These are phyloP conservation scores for Trichoderma oligosporum DNA, from an alignment of 2,329 filamentous ascomycete genomes.

Conservation along the genomic window DNA sequence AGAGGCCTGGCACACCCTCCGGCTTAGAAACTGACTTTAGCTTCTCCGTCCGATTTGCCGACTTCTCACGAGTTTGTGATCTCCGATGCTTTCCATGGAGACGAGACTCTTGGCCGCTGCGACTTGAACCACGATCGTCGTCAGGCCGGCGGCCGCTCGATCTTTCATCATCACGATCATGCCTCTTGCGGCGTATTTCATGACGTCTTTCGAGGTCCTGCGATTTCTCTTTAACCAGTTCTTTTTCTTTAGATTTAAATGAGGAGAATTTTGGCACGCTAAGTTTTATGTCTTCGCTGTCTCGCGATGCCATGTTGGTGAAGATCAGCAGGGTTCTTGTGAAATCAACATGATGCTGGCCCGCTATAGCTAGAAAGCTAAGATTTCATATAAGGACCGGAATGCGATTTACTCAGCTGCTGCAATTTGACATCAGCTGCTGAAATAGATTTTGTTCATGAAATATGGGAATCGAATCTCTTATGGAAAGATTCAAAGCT, in stretches of 20 bases:
- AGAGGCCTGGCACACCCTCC: constrained; percentile 36
- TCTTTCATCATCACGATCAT: constrained; percentile 20
- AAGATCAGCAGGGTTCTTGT: neutral
- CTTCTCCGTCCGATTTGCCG: neutral
- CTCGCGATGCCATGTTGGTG: constrained; percentile 2
- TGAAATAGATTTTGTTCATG: neutral
- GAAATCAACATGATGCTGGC: neutral
- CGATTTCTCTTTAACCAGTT: constrained; percentile 34
- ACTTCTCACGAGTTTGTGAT: constrained; percentile 11
- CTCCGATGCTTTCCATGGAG: constrained; percentile 21
- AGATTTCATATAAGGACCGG: neutral
- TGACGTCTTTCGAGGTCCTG: constrained; percentile 16
- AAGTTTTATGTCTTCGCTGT: constrained; percentile 17
- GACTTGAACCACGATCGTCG: constrained; percentile 21
- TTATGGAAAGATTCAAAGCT: too few relatives aligned
- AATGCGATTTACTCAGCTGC: too few relatives aligned
- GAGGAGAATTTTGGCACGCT: constrained; percentile 66
- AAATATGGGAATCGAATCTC: too few relatives aligned
- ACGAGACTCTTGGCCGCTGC: constrained; percentile 21
- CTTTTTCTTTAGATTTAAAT: constrained; percentile 51
- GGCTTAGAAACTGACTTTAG: neutral
- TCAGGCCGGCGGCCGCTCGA: constrained; percentile 12
- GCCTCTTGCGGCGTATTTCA: constrained; percentile 17
- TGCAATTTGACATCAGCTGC: too few relatives aligned
- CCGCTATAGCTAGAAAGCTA: neutral